Base-by-base conservation (phyloP, 2,329 filamentous ascomycete species). In the Fusarium chaquense region DNA sequence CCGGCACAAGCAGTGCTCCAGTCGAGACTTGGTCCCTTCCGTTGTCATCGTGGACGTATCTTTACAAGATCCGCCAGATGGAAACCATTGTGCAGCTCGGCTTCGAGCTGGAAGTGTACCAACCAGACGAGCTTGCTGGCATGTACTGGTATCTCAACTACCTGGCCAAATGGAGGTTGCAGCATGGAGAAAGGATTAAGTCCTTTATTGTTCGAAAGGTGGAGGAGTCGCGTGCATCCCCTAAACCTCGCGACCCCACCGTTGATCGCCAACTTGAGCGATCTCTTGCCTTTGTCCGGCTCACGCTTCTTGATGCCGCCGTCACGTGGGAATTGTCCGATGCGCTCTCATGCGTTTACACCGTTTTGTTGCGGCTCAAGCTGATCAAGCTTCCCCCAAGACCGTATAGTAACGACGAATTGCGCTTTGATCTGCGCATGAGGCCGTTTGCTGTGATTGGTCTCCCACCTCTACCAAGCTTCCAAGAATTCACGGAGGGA, bases 131-230 rank as follows among this genome's bases (percentile, higher is more conserved):
- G 78, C 84, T 96, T 12, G 87, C 90, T 1, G 90, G 89, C 26
- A 97, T 98, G 92, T 98, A 98, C 79, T 96, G 92, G 89, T 94
- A 97, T 78, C 82, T 97, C 67, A 88, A 92, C 71, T 88, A 93
- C 81, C 82, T 97, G 62, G 83, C 91, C 75, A 87, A 90, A 76
- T 88, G 91, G 58, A 84, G 91, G 65, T 81, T 89, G 46, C 85
- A 89, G 76, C 89, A 98, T 74, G 81, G 91, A 26, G 90, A 93
- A 71, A 87, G 92, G 55, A 93, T 96, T 72, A 88, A 90, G 72
- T 84, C 86, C 3, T 93, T 93, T 71, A 84, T 89, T 9, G 78
- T 84, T 41, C 79, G 78, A 16, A 80, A 76, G 46, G 74, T 80
- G 6, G 79, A 83, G 22, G 72, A 76, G 32, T 73, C 61, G 22